These are phyloP conservation scores for Penicillium lividum DNA, from an alignment of 495 filamentous ascomycete genomes.

Conservation along the genomic window DNA sequence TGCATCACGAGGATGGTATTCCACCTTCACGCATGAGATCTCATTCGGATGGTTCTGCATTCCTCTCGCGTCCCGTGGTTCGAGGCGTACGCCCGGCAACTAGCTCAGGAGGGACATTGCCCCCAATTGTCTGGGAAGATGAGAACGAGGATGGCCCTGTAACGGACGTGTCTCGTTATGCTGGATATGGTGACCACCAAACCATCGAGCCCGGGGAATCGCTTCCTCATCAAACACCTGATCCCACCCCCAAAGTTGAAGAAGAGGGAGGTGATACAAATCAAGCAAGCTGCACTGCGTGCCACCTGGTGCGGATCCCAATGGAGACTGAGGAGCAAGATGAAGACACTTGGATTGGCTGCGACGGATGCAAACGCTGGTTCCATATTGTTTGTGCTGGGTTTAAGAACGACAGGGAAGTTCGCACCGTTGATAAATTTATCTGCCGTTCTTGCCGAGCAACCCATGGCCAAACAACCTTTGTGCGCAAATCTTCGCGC, in stretches of 20 bases:
- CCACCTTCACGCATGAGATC: conserved; percentile 46
- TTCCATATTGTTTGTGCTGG: conserved; percentile 73
- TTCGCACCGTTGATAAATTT: conserved; percentile 72
- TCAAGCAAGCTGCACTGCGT: conserved; percentile 52
- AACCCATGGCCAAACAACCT: conserved; percentile 64
- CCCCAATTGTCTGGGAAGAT: conserved; percentile 41
- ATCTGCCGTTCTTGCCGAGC: conserved; percentile 64
- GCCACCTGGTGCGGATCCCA: conserved; percentile 51
- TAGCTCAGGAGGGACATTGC: conserved; percentile 42
- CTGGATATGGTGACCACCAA: conserved; percentile 9
- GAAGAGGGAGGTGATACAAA: conserved; percentile 32
- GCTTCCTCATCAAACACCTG: conserved; percentile 11
- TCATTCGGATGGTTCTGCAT: conserved; percentile 48
- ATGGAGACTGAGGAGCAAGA: conserved; percentile 48
- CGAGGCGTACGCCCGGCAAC: conserved; percentile 43
- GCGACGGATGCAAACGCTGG: conserved; percentile 75
- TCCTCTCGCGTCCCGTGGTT: conserved; percentile 41
- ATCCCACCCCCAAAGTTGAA: conserved; percentile 31
- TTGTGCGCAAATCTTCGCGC: conserved; percentile 61
- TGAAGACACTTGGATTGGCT: conserved; percentile 69
- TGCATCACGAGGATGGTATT: background rate
- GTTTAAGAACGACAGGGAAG: conserved; percentile 68
- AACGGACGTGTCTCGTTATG: conserved; percentile 14
- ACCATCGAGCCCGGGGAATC: background rate
- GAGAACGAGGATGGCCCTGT: conserved; percentile 31